These are phyloP conservation scores for Ophiocordyceps camponoti-floridani DNA, from an alignment of 2,329 filamentous ascomycete species.

Conservation along the genomic window DNA sequence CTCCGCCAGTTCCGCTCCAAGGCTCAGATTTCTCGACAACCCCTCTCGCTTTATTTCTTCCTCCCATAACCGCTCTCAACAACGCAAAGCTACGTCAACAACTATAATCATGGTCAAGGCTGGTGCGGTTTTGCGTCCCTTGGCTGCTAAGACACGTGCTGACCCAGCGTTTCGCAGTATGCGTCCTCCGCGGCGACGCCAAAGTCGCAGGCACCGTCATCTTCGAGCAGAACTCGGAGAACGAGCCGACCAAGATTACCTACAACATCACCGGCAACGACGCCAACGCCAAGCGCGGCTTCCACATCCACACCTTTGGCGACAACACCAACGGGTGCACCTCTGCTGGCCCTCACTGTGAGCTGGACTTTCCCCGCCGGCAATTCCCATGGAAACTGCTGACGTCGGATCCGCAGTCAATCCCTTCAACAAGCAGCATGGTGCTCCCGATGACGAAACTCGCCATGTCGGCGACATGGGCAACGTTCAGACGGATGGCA, in stretches of 20 bases:
- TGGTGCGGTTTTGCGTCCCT: slow-evolving; percentile 32
- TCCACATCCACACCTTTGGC: slow-evolving; percentile 97
- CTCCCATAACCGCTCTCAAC: not conserved
- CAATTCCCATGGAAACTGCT: slow-evolving; percentile 1
- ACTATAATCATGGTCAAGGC: slow-evolving; percentile 92
- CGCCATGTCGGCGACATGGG: slow-evolving; percentile 96
- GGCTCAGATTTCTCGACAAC: not conserved
- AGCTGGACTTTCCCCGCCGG: slow-evolving; percentile 16
- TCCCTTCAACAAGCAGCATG: slow-evolving; percentile 83
- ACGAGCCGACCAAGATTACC: slow-evolving; percentile 64
- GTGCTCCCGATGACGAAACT: slow-evolving; percentile 61
- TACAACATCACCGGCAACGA: slow-evolving; percentile 91
- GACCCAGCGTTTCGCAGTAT: slow-evolving; percentile 38
- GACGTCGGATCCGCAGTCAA: slow-evolving; percentile 49
- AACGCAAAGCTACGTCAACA: not conserved
- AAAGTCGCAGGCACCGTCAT: slow-evolving; percentile 84
- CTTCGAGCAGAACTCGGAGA: slow-evolving; percentile 85
- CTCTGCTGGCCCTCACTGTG: slow-evolving; percentile 93
- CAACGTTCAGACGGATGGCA: slow-evolving; percentile 87
- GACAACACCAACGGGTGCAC: slow-evolving; percentile 99
- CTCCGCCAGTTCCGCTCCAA: not conserved
- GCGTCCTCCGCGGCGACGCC: slow-evolving; percentile 93
- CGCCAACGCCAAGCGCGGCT: slow-evolving; percentile 86
- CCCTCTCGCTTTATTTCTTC: not conserved
- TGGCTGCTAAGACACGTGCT: slow-evolving; percentile 9